Percentiles rank a stretch among this genome's conserved stretches.
phyloP scores from a whole-genome alignment of 805 yeast genomes.

The Metschnikowia kunwiensis region DNA sequence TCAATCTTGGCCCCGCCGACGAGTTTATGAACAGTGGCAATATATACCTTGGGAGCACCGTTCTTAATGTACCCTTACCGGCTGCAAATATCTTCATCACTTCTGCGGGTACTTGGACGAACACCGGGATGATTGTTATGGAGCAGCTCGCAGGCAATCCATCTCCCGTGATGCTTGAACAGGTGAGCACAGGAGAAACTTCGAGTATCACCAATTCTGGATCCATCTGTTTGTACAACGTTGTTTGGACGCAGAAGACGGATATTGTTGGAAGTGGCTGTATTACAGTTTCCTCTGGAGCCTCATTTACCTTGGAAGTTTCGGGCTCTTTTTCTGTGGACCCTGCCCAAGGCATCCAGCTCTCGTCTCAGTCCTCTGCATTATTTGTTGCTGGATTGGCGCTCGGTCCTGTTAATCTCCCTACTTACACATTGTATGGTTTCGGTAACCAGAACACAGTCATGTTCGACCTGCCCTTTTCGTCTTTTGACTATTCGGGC shows the following conservation, averaged over 20 bases:
- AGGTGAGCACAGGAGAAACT: slow-evolving; percentile 9
- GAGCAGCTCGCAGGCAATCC: neutral
- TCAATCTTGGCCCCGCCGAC: slow-evolving; percentile 13
- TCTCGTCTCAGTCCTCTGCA: neutral
- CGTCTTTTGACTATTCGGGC: neutral
- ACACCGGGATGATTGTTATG: slow-evolving; percentile 9
- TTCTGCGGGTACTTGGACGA: slow-evolving; percentile 4
- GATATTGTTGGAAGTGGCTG: slow-evolving; percentile 25
- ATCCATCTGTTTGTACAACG: slow-evolving; percentile 25
- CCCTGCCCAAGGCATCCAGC: neutral
- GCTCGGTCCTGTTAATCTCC: neutral
- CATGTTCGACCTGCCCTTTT: neutral
- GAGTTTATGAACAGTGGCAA: slow-evolving; percentile 24
- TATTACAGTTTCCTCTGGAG: slow-evolving; percentile 4
- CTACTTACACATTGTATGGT: slow-evolving; percentile 1
- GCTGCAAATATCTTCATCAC: slow-evolving; percentile 9
- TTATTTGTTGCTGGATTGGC: neutral
- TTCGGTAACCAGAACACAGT: neutral
- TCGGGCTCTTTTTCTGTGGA: neutral
- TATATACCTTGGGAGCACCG: slow-evolving; percentile 22
- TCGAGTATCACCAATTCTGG: no score
- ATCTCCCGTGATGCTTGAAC: neutral
- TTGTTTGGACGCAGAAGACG: slow-evolving; percentile 21
- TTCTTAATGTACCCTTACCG: slow-evolving; percentile 9
- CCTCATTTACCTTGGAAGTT: neutral